These are phyloP conservation scores for Dactylellina haptotyla DNA, from an alignment of 2,329 filamentous ascomycete genomes.

Conservation along the genomic window DNA sequence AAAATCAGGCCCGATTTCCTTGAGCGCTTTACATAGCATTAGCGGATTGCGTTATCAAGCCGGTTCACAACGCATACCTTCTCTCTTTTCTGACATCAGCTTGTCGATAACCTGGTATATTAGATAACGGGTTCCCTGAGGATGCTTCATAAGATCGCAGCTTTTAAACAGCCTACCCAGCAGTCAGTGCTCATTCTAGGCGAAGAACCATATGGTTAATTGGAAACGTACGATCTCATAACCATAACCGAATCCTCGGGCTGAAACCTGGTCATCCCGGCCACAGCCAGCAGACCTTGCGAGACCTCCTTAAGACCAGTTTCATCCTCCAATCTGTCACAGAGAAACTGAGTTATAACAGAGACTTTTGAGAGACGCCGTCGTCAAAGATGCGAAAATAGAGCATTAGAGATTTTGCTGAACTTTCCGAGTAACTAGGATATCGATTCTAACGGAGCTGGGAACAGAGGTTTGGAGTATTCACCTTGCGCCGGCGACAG, in stretches of 20 bases:
- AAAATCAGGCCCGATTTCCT: constrained; percentile 70
- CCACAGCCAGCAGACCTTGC: constrained; percentile 69
- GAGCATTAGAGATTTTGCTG: constrained; percentile 43
- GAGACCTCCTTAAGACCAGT: constrained; percentile 66
- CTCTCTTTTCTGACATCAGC: constrained; percentile 71
- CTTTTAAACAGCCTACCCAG: constrained; percentile 64
- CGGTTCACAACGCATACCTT: constrained; percentile 61
- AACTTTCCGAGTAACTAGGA: constrained; percentile 15
- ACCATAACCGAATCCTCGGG: constrained; percentile 67
- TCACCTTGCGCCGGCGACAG: constrained; percentile 59
- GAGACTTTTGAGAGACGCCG: constrained; percentile 64
- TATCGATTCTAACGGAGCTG: constrained; percentile 18
- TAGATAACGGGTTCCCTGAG: constrained; percentile 73
- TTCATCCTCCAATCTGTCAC: constrained; percentile 72
- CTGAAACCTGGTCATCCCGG: constrained; percentile 71
- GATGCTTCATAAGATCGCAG: constrained; percentile 70
- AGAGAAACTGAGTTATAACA: constrained; percentile 72
- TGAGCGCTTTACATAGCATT: constrained; percentile 62
- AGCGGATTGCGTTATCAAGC: constrained; percentile 1
- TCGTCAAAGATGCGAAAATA: constrained; percentile 17
- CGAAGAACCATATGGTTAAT: constrained; percentile 25
- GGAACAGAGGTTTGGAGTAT: constrained; percentile 62
- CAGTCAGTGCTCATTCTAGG: constrained; percentile 40
- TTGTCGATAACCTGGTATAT: constrained; percentile 71
- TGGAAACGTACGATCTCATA: constrained; percentile 55